Evolutionary conservation across 1,139 yeast species (phyloP), one percentile per base, ranked within the genome.

Genomic region (Dujonia santamariae): DNA sequence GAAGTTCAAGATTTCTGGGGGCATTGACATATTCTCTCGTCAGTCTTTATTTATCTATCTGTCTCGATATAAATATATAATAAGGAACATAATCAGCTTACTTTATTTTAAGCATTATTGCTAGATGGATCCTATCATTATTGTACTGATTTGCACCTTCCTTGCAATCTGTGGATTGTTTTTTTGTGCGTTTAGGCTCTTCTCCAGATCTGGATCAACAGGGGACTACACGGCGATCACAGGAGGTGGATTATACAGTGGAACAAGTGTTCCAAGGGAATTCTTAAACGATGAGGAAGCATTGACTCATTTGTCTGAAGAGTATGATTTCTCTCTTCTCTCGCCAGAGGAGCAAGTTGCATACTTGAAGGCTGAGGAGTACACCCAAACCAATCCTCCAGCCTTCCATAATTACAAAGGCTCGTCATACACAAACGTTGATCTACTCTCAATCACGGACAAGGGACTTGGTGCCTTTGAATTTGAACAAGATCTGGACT

Each of bases 331-430:
- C 43, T 53, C 63, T 11, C 46, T 48, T 13, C 50, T 69, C 19
- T 60, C 71, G 1, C 74, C 74, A 2, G 74, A 68, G 41, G 75
- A 69, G 38, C 74, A 67, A 42, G 43, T 50, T 4, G 55, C 67
- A 12, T 67, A 60, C 41, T 41, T 59, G 20, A 51, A 46, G 35
- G 69, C 66, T 3, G 63, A 67, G 39, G 65, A 60, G 42, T 69
- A 61, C 38, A 48, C 61, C 34, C 42, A 48, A 20, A 39, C 37
- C 2, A 46, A 61, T 36, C 70, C 72, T 2, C 72, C 72, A 2
- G 44, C 55, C 35, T 54, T 56, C 24, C 47, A 44, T 9, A 50
- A 62, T 34, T 48, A 52, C 15, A 48, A 67, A 32, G 75, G 74
- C 2, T 54, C 52, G 26, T 55, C 69, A 2, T 59, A 55, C 33